Conservation (phyloP, 1,139 yeast species). For the Diutina neorugosa region DNA sequence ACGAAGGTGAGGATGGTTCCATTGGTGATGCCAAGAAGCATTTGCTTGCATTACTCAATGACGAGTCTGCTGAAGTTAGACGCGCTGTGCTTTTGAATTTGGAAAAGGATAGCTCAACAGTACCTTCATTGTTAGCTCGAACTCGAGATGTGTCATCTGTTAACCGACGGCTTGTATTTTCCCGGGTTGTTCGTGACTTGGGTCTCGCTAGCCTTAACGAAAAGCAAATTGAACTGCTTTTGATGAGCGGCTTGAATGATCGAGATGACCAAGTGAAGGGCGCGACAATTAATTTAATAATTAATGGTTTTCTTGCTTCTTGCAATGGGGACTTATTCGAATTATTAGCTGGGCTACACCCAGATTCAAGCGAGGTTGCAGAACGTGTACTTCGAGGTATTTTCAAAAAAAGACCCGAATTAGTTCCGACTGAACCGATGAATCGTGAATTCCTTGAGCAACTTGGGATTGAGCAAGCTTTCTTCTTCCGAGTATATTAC, state of each 20-base stretch:
- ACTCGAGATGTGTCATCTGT: constrained; percentile 69
- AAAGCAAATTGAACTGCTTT: constrained; percentile 43
- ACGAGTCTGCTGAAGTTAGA: constrained; percentile 81
- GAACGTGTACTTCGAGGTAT: constrained; percentile 55
- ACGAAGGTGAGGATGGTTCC: constrained; percentile 20
- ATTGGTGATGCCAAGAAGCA: constrained; percentile 28
- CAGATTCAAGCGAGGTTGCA: constrained; percentile 52
- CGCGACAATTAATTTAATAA: constrained; percentile 65
- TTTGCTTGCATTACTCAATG: constrained; percentile 51
- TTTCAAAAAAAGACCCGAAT: constrained; percentile 15
- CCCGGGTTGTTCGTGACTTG: constrained; percentile 55
- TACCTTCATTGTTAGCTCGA: constrained; percentile 58
- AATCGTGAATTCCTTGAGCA: constrained; percentile 48
- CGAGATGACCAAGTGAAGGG: constrained; percentile 62
- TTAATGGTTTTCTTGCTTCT: constrained; percentile 58
- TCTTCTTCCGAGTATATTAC: constrained; percentile 57
- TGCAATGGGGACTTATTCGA: constrained; percentile 62
- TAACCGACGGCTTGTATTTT: constrained; percentile 62
- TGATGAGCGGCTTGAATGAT: constrained; percentile 81
- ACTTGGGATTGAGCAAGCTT: constrained; percentile 64
- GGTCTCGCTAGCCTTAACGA: constrained; percentile 28
- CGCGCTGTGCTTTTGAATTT: constrained; percentile 71
- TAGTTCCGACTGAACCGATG: constrained; percentile 19
- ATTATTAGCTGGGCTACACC: constrained; percentile 59
- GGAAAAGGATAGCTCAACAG: constrained; percentile 39